Evolutionary conservation across 768 basidiomycete genomes (phyloP), one percentile per base, ranked within the genome.

Genomic region (Tephrocybe rancida): DNA sequence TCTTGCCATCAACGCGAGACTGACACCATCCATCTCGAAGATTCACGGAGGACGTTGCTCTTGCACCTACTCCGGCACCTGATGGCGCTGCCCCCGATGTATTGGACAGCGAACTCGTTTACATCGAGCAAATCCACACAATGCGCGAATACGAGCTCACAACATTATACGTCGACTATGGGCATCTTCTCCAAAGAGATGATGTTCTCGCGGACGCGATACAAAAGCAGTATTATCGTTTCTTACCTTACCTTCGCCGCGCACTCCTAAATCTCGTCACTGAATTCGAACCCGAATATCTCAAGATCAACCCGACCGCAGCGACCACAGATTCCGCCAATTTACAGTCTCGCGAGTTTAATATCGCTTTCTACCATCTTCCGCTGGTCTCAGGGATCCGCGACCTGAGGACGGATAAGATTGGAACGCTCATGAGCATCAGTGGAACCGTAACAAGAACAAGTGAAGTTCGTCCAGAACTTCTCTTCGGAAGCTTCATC

Each of bases 361-460:
- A 84, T 63, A 85, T 98, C 50, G 95, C 96, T 3, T 98, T 99
- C 68, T 95, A 98, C 71, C 89, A 93, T 63, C 80, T 99, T 9
- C 94, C 95, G 10, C 77, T 99, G 32, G 92, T 95, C 13, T 93
- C 92, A 42, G 94, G 95, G 5, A 99, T 99, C 52, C 89, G 97
- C 14, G 92, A 96, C 61, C 76, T 99, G 27, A 80, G 89, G 62
- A 98, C 95, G 39, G 92, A 93, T 60, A 90, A 89, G 69, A 97
- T 98, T 54, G 97, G 97, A 18, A 92, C 90, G 2, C 76, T 99
- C 54, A 88, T 95, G 83, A 88, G 90, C 65, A 96, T 99, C 71
- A 91, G 90, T 60, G 97, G 97, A 14, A 99, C 97, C 0, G 96
- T 98, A 32, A 98, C 97, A 1, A 82, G 97, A 48, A 99, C 97